Base-by-base conservation (phyloP, 2,329 filamentous ascomycete genomes). In the Neopestalotiopsis rosae region DNA sequence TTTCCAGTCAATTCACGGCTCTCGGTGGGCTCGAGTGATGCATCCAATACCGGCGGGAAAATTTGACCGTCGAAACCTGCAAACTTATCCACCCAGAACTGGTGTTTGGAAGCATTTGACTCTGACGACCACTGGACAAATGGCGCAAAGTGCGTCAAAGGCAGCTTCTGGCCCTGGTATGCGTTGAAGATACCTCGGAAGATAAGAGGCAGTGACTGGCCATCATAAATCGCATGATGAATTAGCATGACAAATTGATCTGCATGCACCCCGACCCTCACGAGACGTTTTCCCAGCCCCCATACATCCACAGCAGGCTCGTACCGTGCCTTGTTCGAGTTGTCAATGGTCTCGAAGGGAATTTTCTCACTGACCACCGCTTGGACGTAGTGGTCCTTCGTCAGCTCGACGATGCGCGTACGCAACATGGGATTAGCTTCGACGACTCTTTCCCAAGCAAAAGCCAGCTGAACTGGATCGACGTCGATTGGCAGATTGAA, bases 1-100 rank as follows among this genome's bases (percentile, higher is more conserved):
- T 58, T 58, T 58, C 56, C 56, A 58, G 56, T 58, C 56, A 58
- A n/a, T 58, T 58, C 56, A n/a, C 56, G 56, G 56, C 56, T 58
- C 28, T 58, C 56, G 56, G 9, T 58, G 9, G 56, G 56, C 56
- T 58, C 56, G 20, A 58, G 56, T 30, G 56, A 58, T 28, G 56
- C 6, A 58, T 58, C 56, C n/a, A 58, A 58, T 12, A 58, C 56
- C 56, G 56, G 56, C 56, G 56, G 56, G 56, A 58, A 58, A 30
- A 58, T 7, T n/a, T n/a, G n/a, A 30, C 56, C 56, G 20, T 58
- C n/a, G 9, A 58, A 58, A 58, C 56, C 56, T 58, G 56, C 56
- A 58, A 58, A 58, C 13, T 58, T 58, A 28, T 58, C 56, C n/a
- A 58, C 20, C 56, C 56, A 58, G 6, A 58, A 58, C 56, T 58